Conservation (phyloP, 805 yeast species). For the Middelhovenomyces tepae region DNA sequence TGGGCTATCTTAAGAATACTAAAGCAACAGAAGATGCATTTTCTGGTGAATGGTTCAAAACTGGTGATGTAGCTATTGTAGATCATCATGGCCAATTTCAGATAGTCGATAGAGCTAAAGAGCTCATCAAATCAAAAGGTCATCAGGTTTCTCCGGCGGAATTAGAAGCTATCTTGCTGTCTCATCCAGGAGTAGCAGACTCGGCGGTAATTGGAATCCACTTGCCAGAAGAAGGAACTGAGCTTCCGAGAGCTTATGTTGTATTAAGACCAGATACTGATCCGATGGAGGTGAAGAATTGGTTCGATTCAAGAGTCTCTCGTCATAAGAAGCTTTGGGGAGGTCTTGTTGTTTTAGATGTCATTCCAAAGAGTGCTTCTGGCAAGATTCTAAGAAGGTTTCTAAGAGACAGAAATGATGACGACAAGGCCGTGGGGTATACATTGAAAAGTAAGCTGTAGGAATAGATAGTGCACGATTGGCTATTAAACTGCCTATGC, state of each 20-base stretch:
- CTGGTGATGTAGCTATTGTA: slow-evolving; percentile 46
- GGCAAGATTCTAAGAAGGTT: slow-evolving; percentile 93
- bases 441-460: no score
- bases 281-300: slow-evolving; percentile 20
- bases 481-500: no score
- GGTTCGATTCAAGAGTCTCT: slow-evolving; percentile 31
- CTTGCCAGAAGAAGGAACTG: slow-evolving; percentile 75
- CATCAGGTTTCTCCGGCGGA: slow-evolving; percentile 94
- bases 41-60: slow-evolving; percentile 41
- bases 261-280: slow-evolving; percentile 20
- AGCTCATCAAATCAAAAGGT: slow-evolving; percentile 60
- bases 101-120: slow-evolving; percentile 57
- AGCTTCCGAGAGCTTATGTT: slow-evolving; percentile 31
- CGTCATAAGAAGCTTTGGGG: slow-evolving; percentile 33
- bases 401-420: slow-evolving; percentile 47
- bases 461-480: no score
- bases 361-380: slow-evolving; percentile 87
- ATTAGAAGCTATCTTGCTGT: slow-evolving; percentile 74
- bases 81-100: slow-evolving; percentile 31
- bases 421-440: no score
- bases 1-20: slow-evolving; percentile 1
- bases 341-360: slow-evolving; percentile 61
- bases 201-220: slow-evolving; percentile 77
- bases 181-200: slow-evolving; percentile 71
- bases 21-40: slow-evolving; percentile 5